phyloP scores from a whole-genome alignment of 768 basidiomycete species.

The Dioszegia aurantiaca region DNA sequence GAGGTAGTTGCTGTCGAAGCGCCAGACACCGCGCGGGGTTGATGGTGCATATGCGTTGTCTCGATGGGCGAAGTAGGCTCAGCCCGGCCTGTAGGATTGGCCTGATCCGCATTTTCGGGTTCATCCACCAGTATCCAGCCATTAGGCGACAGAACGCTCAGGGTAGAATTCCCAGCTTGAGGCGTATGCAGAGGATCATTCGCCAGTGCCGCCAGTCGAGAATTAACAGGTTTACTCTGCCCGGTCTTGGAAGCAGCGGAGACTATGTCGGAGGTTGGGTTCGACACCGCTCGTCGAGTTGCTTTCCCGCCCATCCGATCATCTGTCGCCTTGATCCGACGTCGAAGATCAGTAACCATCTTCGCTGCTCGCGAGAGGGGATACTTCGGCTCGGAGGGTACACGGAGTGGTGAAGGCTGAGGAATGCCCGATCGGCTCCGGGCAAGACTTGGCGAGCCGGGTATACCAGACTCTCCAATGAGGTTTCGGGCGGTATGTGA shows the following conservation, averaged over 20 bases:
- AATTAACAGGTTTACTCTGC: background rate
- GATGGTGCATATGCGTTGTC: background rate
- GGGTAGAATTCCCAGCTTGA: background rate
- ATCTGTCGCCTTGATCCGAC: constrained; percentile 42
- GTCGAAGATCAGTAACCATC: constrained; percentile 39
- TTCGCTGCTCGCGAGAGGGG: constrained; percentile 21
- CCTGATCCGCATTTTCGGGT: background rate
- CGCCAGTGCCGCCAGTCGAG: constrained; percentile 1
- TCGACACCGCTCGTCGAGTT: constrained; percentile 12
- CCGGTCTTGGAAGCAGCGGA: background rate
- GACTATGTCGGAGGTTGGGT: constrained; percentile 3
- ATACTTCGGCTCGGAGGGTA: constrained; percentile 3
- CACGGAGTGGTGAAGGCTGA: constrained; percentile 15
- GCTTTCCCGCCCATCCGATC: constrained; percentile 39
- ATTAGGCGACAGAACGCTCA: constrained; percentile 28
- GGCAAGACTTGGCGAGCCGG: constrained; percentile 25
- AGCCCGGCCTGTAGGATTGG: constrained; percentile 12
- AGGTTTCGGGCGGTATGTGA: constrained; percentile 42
- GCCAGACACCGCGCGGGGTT: constrained; percentile 27
- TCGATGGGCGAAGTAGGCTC: constrained; percentile 38
- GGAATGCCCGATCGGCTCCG: constrained; percentile 19
- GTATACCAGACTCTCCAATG: constrained; percentile 11
- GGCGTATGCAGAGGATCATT: constrained; percentile 6
- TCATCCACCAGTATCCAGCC: constrained; percentile 40
- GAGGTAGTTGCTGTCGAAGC: constrained; percentile 29